These are phyloP conservation scores for Fistulinella cinereoalba DNA, from an alignment of 1,284 basidiomycete species.

Conservation along the genomic window DNA sequence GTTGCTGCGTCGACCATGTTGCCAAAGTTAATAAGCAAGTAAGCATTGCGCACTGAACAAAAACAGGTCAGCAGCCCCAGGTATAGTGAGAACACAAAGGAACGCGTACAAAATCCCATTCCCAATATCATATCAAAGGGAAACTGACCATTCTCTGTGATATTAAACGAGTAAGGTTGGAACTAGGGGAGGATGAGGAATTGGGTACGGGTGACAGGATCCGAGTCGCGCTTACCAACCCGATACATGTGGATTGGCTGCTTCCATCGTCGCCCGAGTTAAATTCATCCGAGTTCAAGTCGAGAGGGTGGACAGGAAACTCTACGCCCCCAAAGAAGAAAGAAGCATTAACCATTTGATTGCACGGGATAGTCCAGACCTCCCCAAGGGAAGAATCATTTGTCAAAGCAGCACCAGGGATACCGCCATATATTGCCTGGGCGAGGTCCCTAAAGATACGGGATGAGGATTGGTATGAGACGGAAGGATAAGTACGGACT, in stretches of 20 bases:
- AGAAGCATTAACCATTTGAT: conserved; percentile 57
- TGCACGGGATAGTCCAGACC: conserved; percentile 59
- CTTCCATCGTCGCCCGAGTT: conserved; percentile 26
- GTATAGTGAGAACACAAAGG: not conserved
- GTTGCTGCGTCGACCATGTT: conserved; percentile 47
- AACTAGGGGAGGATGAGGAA: conserved; percentile 39
- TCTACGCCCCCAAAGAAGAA: conserved; percentile 52
- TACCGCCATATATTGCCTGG: conserved; percentile 53
- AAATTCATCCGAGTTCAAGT: conserved; percentile 28
- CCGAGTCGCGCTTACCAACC: conserved; percentile 39
- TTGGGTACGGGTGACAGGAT: not conserved
- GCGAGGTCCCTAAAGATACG: conserved; percentile 44
- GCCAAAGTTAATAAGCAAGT: conserved; percentile 59
- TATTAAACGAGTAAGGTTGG: conserved; percentile 40
- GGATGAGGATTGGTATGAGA: not conserved
- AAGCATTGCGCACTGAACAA: conserved; percentile 55
- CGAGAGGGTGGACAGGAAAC: conserved; percentile 63
- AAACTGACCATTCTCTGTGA: conserved; percentile 42
- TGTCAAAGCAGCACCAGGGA: conserved; percentile 49
- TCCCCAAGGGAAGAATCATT: conserved; percentile 44
- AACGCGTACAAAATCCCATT: conserved; percentile 52
- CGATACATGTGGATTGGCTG: conserved; percentile 44
- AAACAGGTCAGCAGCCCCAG: not conserved
- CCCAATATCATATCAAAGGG: conserved; percentile 44
- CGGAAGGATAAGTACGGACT: conserved; percentile 33